Percentiles rank a stretch among this genome's conserved stretches.
Evolutionary conservation across 768 basidiomycete species (phyloP).

Genomic region (Psilocybe tampanensis): DNA sequence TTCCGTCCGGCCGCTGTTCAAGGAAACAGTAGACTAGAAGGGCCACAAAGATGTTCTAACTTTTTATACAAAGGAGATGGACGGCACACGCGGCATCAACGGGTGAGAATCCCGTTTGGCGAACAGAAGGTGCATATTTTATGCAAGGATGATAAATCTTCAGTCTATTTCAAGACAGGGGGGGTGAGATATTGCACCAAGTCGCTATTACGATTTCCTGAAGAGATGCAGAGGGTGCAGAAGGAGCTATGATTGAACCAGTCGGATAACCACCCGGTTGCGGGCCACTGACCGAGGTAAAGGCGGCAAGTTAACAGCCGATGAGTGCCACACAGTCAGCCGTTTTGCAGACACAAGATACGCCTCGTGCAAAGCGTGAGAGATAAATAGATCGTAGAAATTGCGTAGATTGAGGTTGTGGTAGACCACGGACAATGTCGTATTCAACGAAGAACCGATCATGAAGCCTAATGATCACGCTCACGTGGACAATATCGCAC

Average conservation of each 20-base stretch:
- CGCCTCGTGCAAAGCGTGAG: no score
- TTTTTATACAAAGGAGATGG: background rate
- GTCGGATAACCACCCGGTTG: conserved; percentile 5
- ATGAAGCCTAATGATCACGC: no score
- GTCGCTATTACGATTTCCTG: background rate
- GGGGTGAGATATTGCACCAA: background rate
- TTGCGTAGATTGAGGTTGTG: no score
- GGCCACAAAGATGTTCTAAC: background rate
- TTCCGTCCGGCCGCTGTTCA: background rate
- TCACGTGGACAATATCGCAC: no score
- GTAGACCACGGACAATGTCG: no score
- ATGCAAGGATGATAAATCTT: conserved; percentile 7
- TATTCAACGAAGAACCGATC: no score
- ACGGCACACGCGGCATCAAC: background rate
- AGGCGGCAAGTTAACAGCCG: background rate
- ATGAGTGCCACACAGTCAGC: background rate
- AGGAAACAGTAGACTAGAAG: background rate
- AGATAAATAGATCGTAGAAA: no score
- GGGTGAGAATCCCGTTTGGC: background rate
- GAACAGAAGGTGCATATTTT: background rate
- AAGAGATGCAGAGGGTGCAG: no score
- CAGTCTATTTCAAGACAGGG: background rate
- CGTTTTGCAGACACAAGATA: background rate
- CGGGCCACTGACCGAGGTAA: background rate
- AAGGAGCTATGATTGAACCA: background rate